Evolutionary conservation across 495 filamentous ascomycete species (phyloP).

Genomic region (Penicillium lividum): DNA sequence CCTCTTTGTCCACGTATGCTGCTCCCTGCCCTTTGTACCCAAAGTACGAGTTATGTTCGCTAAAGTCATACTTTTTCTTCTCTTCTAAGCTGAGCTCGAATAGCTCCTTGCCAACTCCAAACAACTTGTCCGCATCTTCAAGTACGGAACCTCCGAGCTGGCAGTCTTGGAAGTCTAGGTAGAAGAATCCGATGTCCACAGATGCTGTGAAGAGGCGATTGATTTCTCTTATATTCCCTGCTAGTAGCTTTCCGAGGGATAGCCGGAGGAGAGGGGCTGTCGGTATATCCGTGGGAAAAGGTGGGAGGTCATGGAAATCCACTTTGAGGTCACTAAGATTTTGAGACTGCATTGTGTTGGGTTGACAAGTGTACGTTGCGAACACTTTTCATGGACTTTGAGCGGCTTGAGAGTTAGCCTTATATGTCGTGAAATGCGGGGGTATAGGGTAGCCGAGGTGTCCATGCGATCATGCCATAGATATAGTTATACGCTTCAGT

Average conservation of each 20-base stretch:
- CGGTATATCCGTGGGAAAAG: conserved; percentile 54
- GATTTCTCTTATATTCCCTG: conserved; percentile 41
- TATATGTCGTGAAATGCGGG: not conserved
- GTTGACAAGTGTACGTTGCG: too few species aligned
- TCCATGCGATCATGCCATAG: not conserved
- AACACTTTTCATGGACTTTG: too few species aligned
- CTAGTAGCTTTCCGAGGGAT: conserved; percentile 50
- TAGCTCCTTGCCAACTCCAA: conserved; percentile 44
- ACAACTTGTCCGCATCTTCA: conserved; percentile 46
- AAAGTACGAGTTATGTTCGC: conserved; percentile 41
- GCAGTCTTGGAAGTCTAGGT: conserved; percentile 53
- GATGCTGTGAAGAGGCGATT: conserved; percentile 48
- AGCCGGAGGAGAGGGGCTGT: conserved; percentile 58
- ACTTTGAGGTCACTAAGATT: not conserved
- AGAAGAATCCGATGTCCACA: conserved; percentile 63
- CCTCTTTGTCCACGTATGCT: conserved; percentile 51
- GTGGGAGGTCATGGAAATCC: conserved; percentile 41
- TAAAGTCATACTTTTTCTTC: conserved; percentile 55
- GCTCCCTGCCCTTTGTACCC: conserved; percentile 60
- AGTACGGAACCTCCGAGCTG: conserved; percentile 42
- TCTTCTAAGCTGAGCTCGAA: conserved; percentile 54
- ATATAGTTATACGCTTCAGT: not conserved
- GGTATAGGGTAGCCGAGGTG: not conserved
- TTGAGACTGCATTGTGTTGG: not conserved
- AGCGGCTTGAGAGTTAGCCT: not conserved